phyloP scores from a whole-genome alignment of 2,329 filamentous ascomycete species.

The Pseudonectria buxi region DNA sequence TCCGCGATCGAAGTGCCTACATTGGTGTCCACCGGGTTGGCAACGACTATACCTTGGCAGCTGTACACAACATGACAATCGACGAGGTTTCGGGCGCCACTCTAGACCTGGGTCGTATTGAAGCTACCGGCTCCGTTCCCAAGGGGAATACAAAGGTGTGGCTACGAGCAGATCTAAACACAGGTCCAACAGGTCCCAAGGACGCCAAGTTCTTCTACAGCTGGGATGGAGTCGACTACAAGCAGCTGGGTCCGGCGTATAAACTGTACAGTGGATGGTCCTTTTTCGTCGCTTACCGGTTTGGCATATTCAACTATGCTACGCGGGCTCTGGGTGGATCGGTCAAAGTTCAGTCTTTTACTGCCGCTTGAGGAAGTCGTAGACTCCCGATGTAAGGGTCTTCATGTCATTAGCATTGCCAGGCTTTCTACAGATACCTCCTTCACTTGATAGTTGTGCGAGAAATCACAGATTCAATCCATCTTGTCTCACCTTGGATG shows the following conservation, averaged over 20 bases:
- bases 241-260: slow-evolving; percentile 26
- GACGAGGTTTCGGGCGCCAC: slow-evolving; percentile 23
- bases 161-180: slow-evolving; percentile 19
- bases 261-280: slow-evolving; percentile 36
- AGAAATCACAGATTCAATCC: too few relatives aligned
- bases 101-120: slow-evolving; percentile 10
- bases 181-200: slow-evolving; percentile 14
- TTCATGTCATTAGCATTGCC: too few relatives aligned
- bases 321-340: slow-evolving; percentile 35
- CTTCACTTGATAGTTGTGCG: too few relatives aligned
- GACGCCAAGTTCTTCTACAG: slow-evolving; percentile 15
- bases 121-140: slow-evolving; percentile 15
- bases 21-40: slow-evolving; percentile 41
- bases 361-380: slow-evolving; percentile 4
- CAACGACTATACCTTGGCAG: slow-evolving; percentile 21
- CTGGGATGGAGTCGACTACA: slow-evolving; percentile 10
- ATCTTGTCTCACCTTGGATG: too few relatives aligned
- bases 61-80: slow-evolving; percentile 33
- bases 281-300: slow-evolving; percentile 44
- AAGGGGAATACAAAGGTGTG: slow-evolving; percentile 14
- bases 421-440: too few relatives aligned
- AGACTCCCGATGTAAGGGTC: too few relatives aligned
- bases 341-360: slow-evolving; percentile 12
- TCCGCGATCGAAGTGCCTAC: slow-evolving; percentile 47
- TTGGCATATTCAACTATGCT: slow-evolving; percentile 43